phyloP scores from a whole-genome alignment of 768 basidiomycete species.

The Mycena galericulata region DNA sequence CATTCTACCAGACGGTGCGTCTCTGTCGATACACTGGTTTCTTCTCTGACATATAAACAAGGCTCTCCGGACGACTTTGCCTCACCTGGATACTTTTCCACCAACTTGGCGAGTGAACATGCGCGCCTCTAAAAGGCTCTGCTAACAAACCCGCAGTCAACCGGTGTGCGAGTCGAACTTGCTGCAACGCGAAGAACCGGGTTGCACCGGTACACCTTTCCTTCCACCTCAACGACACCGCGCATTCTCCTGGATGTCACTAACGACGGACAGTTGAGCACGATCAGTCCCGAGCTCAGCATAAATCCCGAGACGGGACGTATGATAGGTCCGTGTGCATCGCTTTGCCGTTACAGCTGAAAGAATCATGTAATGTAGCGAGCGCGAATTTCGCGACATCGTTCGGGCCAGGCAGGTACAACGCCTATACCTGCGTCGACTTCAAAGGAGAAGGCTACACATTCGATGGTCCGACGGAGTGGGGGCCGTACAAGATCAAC shows the following conservation, averaged over 20 bases:
- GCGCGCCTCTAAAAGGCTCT: too few relatives aligned
- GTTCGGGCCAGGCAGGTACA: slow-evolving; percentile 71
- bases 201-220: slow-evolving; percentile 70
- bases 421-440: slow-evolving; percentile 69
- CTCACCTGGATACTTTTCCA: slow-evolving; percentile 75
- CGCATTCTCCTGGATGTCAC: slow-evolving; percentile 71
- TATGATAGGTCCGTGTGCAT: slow-evolving; percentile 52
- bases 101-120: slow-evolving; percentile 59
- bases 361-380: slow-evolving; percentile 46
- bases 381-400: slow-evolving; percentile 62
- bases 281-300: slow-evolving; percentile 59
- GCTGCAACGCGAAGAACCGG: slow-evolving; percentile 71
- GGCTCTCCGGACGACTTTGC: slow-evolving; percentile 71
- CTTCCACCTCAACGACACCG: slow-evolving; percentile 58
- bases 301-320: slow-evolving; percentile 62
- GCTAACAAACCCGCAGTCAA: slow-evolving; percentile 51
- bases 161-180: slow-evolving; percentile 67
- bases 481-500: slow-evolving; percentile 65
- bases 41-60: slow-evolving; percentile 30
- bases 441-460: slow-evolving; percentile 66
- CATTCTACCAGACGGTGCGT: slow-evolving; percentile 61
- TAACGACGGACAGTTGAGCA: slow-evolving; percentile 69
- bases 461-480: slow-evolving; percentile 62
- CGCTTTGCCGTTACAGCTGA: not conserved
- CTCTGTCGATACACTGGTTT: not conserved